A percentile compares a stretch with the other conserved stretches of the same genome.
These are phyloP conservation scores for Aethionema arabicum DNA, from an alignment of 345 rosid genomes.

Conservation along the genomic window DNA sequence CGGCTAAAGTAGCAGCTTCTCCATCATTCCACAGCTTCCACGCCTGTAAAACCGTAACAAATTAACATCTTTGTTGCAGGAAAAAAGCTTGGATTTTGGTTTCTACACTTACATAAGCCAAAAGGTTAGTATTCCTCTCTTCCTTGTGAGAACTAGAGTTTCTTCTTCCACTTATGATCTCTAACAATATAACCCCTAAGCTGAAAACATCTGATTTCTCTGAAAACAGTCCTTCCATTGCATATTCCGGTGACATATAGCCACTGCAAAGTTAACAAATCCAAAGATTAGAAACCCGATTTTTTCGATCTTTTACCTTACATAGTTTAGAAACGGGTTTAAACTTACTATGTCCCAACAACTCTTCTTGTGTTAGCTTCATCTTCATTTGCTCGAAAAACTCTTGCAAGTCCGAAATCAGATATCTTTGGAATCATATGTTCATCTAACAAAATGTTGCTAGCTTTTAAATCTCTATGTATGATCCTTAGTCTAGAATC, in stretches of 20 bases:
- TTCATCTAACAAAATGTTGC: slow-evolving; percentile 55
- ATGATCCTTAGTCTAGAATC: slow-evolving; percentile 54
- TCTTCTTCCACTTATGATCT: slow-evolving; percentile 45
- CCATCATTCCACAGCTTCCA: slow-evolving; percentile 42
- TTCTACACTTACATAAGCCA: slow-evolving; percentile 38
- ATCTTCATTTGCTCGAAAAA: slow-evolving; percentile 40
- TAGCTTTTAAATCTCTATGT: slow-evolving; percentile 51
- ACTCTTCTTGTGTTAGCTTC: slow-evolving; percentile 46
- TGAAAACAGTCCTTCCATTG: slow-evolving; percentile 44
- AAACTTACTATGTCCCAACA: slow-evolving; percentile 49
- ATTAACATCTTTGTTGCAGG: not conserved
- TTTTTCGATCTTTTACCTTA: not conserved
- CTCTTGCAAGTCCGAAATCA: slow-evolving; percentile 50
- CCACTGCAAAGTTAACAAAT: slow-evolving; percentile 34
- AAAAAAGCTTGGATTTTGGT: not conserved
- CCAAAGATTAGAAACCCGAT: not conserved
- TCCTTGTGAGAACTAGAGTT: slow-evolving; percentile 39
- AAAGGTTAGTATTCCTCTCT: slow-evolving; percentile 30
- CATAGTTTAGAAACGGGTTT: not conserved
- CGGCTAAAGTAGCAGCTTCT: slow-evolving; percentile 32
- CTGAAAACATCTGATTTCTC: slow-evolving; percentile 49
- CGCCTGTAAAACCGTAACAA: slow-evolving; percentile 31
- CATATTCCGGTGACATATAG: slow-evolving; percentile 55
- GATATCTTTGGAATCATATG: slow-evolving; percentile 48
- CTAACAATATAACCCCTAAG: slow-evolving; percentile 46